phyloP scores from a whole-genome alignment of 176 grass and related monocot species.

The Aegilops tauschii region DNA sequence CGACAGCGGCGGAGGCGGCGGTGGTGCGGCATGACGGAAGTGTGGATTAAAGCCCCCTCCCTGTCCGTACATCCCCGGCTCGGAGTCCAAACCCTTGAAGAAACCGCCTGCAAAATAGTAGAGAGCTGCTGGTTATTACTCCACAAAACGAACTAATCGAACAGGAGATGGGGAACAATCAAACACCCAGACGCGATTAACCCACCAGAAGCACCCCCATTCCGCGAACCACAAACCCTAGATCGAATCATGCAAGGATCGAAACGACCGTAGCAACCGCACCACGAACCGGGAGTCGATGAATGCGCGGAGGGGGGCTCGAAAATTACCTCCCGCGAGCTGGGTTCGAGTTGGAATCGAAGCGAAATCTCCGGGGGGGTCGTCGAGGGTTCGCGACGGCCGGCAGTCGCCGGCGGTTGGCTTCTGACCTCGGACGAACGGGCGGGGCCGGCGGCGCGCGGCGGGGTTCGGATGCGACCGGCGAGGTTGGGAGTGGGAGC shows the following conservation, averaged over 20 bases:
- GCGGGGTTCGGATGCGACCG: constrained; percentile 8
- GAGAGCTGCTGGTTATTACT: neutral
- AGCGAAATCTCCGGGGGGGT: neutral
- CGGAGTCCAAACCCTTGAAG: neutral
- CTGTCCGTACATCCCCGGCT: constrained; percentile 58
- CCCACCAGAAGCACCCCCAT: neutral
- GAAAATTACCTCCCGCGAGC: constrained; percentile 23
- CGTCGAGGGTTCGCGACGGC: neutral
- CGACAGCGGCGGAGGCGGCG: constrained; percentile 4
- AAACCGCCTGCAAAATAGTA: constrained; percentile 39
- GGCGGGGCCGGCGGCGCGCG: neutral
- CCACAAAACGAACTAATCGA: neutral
- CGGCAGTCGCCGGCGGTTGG: neutral
- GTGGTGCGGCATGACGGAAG: constrained; percentile 33
- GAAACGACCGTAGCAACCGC: neutral
- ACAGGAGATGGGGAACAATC: neutral
- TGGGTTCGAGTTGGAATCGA: neutral
- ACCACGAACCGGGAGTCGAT: no score
- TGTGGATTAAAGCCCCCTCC: constrained; percentile 44
- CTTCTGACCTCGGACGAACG: neutral
- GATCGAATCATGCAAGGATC: constrained; percentile 11
- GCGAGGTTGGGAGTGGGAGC: neutral
- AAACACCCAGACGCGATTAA: neutral
- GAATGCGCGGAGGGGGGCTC: neutral
- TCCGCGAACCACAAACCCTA: constrained; percentile 30